Evolutionary conservation across 2,329 filamentous ascomycete species (phyloP).

Genomic region (Clonostachys byssicola): DNA sequence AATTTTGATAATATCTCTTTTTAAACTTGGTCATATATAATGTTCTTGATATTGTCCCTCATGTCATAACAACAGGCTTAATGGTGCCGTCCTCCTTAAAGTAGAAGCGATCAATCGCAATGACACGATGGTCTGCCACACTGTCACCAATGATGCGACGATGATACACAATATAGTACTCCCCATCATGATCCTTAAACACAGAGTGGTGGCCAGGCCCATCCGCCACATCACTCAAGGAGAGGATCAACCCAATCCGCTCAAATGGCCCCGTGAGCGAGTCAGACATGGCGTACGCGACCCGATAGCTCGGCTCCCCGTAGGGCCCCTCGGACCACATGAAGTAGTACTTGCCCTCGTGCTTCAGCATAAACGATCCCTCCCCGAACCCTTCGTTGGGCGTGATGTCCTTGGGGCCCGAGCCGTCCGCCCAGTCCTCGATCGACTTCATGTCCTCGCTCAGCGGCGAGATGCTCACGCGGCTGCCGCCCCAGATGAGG

Average conservation of each 20-base stretch:
- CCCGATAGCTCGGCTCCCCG: slow-evolving; percentile 4
- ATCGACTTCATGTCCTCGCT: slow-evolving; percentile 4
- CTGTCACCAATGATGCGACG: slow-evolving; percentile 4
- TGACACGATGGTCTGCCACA: slow-evolving; percentile 3
- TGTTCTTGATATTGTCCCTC: too few relatives aligned
- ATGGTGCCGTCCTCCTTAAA: slow-evolving; percentile 5
- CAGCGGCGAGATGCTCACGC: slow-evolving; percentile 3
- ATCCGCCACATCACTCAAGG: slow-evolving; percentile 5
- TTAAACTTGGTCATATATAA: too few relatives aligned
- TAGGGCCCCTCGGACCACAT: slow-evolving; percentile 7
- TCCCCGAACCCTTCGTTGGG: slow-evolving; percentile 4
- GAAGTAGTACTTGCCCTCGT: slow-evolving; percentile 5
- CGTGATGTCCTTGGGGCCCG: slow-evolving; percentile 3
- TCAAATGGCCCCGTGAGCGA: slow-evolving; percentile 4
- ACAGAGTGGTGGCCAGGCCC: slow-evolving; percentile 6
- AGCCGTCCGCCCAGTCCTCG: slow-evolving; percentile 1
- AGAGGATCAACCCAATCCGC: slow-evolving; percentile 3
- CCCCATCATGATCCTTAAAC: slow-evolving; percentile 4
- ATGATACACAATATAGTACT: slow-evolving; percentile 6
- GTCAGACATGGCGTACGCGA: slow-evolving; percentile 5
- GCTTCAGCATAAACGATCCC: slow-evolving; percentile 5
- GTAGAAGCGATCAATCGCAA: slow-evolving; percentile 3
- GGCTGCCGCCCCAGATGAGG: slow-evolving; percentile 5
- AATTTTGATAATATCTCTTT: too few relatives aligned
- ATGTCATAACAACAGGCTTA: slow-evolving; percentile 4